phyloP scores from a whole-genome alignment of 2,329 filamentous ascomycete species.

The Apiospora arundinis region DNA sequence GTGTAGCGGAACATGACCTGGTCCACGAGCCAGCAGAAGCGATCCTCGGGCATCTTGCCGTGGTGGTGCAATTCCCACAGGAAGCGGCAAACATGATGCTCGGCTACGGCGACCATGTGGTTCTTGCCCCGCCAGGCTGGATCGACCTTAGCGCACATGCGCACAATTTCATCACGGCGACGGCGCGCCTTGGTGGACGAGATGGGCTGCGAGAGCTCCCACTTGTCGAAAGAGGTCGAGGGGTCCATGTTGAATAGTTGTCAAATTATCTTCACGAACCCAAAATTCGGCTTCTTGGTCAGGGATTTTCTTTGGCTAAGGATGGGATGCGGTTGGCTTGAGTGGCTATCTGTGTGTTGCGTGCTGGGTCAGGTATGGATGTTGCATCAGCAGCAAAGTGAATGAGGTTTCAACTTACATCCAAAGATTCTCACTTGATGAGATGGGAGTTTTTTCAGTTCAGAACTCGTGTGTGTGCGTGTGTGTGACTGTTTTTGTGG shows the following conservation, averaged over 20 bases:
- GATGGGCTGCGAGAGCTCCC: background rate
- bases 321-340: background rate
- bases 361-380: background rate
- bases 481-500: no score
- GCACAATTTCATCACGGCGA: background rate
- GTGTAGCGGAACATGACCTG: background rate
- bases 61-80: background rate
- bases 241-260: background rate
- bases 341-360: background rate
- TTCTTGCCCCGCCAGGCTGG: background rate
- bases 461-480: no score
- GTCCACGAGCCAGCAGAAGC: background rate
- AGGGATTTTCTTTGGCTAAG: background rate
- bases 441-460: no score
- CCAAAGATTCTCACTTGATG: no score
- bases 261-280: background rate
- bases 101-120: background rate
- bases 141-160: background rate
- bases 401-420: no score
- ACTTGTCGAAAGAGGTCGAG: background rate
- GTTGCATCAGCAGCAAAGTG: no score
- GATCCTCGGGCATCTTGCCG: background rate
- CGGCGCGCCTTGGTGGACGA: background rate
- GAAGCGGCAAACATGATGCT: conserved; percentile 5
- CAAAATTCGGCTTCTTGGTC: background rate